Conservation (phyloP, 345 rosid species). For the Citrus sinensis region DNA sequence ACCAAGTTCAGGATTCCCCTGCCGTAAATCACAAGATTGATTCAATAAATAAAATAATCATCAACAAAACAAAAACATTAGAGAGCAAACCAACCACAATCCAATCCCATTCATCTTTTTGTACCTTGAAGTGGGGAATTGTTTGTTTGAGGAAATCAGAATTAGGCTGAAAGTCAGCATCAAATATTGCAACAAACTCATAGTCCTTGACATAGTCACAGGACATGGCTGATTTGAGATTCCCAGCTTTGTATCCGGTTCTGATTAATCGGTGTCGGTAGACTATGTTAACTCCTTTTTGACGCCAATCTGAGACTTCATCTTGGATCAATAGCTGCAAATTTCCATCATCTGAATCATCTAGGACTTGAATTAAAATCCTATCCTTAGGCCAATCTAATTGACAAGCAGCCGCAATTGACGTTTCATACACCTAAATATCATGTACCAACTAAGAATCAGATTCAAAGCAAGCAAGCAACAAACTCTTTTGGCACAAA, state of each 20-base stretch:
- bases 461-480: background rate
- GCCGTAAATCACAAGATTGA: constrained; percentile 18
- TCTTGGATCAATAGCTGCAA: constrained; percentile 67
- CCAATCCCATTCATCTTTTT: background rate
- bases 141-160: constrained; percentile 76
- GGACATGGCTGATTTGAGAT: constrained; percentile 82
- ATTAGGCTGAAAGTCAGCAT: constrained; percentile 86
- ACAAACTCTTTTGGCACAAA: background rate
- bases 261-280: constrained; percentile 82
- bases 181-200: constrained; percentile 75
- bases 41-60: background rate
- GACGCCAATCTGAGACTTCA: constrained; percentile 66
- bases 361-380: constrained; percentile 80
- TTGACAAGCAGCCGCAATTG: constrained; percentile 75
- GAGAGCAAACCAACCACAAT: background rate
- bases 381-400: constrained; percentile 88
- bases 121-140: constrained; percentile 81
- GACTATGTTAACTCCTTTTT: constrained; percentile 73
- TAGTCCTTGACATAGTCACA: constrained; percentile 81
- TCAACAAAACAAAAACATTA: background rate
- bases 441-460: background rate
- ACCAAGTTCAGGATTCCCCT: constrained; percentile 84
- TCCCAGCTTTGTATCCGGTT: constrained; percentile 94
- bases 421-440: constrained; percentile 69
- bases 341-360: constrained; percentile 71